Evolutionary conservation across 805 yeast species (phyloP).

Genomic region (Teunomyces funiuensis): DNA sequence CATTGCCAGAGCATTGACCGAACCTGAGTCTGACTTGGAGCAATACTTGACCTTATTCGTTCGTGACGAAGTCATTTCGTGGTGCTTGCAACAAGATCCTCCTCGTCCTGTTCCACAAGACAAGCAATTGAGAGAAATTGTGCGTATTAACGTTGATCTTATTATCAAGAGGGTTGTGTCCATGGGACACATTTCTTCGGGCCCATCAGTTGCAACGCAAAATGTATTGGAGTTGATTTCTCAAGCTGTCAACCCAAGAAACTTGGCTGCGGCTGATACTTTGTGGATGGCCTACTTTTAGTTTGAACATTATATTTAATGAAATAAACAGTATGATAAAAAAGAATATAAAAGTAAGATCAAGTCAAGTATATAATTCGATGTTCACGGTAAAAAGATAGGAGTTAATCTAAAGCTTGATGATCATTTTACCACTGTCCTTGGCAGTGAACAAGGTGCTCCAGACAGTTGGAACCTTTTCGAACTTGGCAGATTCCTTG

Average conservation of each 20-base stretch:
- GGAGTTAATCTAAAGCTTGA: too few species aligned
- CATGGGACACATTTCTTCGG: constrained; percentile 55
- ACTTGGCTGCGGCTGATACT: constrained; percentile 86
- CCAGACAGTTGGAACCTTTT: constrained; percentile 50
- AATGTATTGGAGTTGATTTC: constrained; percentile 86
- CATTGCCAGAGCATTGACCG: constrained; percentile 84
- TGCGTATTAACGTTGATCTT: constrained; percentile 81
- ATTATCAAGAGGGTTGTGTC: constrained; percentile 77
- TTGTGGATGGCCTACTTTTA: constrained; percentile 94
- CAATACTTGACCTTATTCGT: constrained; percentile 92
- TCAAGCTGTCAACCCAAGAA: constrained; percentile 93
- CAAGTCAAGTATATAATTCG: background rate
- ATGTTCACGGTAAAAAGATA: too few species aligned
- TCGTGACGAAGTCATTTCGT: constrained; percentile 90
- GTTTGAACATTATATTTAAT: background rate
- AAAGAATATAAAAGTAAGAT: too few species aligned
- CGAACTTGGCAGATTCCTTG: constrained; percentile 22
- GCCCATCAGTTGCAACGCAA: constrained; percentile 83
- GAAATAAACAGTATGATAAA: too few species aligned
- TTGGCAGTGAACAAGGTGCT: constrained; percentile 47
- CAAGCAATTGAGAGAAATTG: constrained; percentile 81
- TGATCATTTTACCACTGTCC: constrained; percentile 49
- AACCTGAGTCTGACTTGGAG: constrained; percentile 89
- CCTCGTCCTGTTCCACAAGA: constrained; percentile 76
- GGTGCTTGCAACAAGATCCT: constrained; percentile 85